These are phyloP conservation scores for Aspergillus steynii DNA, from an alignment of 495 filamentous ascomycete genomes.

Conservation along the genomic window DNA sequence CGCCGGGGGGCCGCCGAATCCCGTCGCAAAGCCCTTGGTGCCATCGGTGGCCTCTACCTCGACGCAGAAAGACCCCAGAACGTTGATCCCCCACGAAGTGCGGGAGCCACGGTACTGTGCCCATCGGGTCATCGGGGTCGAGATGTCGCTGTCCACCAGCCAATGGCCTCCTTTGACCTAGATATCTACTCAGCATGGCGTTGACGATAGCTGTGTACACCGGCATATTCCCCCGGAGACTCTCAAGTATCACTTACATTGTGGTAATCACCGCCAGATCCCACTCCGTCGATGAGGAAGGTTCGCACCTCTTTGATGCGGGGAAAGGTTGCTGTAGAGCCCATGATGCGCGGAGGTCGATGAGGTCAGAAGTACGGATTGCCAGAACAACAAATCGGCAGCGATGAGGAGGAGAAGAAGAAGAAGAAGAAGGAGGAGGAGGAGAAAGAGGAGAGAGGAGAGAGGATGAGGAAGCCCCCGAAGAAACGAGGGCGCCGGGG, in stretches of 20 bases:
- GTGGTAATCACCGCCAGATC: conserved; percentile 91
- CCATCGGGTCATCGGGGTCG: conserved; percentile 87
- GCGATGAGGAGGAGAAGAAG: conserved; percentile 4
- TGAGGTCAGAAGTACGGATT: conserved; percentile 1
- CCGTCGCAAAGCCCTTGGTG: conserved; percentile 87
- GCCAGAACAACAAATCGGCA: conserved; percentile 6
- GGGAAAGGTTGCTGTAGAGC: conserved; percentile 36
- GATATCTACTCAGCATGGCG: conserved; percentile 8
- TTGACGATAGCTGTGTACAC: neutral
- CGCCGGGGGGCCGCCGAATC: conserved; percentile 88
- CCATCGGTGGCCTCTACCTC: conserved; percentile 88
- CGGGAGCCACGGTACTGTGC: conserved; percentile 82
- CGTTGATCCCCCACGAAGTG: conserved; percentile 95
- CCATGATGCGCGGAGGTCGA: conserved; percentile 30
- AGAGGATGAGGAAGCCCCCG: neutral
- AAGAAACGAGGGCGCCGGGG: neutral
- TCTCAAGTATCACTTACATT: conserved; percentile 56
- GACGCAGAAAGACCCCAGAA: conserved; percentile 90
- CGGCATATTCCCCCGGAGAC: neutral
- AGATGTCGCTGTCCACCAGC: conserved; percentile 88
- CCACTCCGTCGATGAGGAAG: conserved; percentile 81
- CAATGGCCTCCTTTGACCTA: conserved; percentile 82
- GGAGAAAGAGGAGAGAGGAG: conserved; percentile 8
- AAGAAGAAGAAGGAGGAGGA: neutral
- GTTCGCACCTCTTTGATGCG: conserved; percentile 77